Conservation (phyloP, 2,329 filamentous ascomycete genomes). For the Epichloe gansuensis region DNA sequence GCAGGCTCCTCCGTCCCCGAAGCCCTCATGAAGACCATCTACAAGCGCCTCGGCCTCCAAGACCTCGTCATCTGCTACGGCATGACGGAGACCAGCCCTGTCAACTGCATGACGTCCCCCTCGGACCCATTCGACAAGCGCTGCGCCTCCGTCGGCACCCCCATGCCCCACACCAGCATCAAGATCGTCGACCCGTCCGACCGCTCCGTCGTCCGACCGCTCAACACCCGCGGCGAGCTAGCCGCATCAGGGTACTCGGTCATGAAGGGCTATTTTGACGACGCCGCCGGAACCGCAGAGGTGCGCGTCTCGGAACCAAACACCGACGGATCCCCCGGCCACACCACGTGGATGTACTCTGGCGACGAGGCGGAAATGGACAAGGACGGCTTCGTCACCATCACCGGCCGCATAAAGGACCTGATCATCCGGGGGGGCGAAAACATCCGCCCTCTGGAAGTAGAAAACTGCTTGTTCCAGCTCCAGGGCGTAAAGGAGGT, state of each 20-base stretch:
- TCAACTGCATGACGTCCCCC: constrained; percentile 70
- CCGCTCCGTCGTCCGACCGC: constrained; percentile 46
- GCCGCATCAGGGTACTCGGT: constrained; percentile 74
- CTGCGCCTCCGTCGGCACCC: constrained; percentile 62
- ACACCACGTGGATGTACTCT: constrained; percentile 73
- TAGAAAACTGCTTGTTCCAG: constrained; percentile 76
- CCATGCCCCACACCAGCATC: constrained; percentile 65
- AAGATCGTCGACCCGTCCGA: constrained; percentile 66
- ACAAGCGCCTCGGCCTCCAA: constrained; percentile 58
- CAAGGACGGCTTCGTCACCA: constrained; percentile 66
- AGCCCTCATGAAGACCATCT: constrained; percentile 65
- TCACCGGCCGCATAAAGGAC: constrained; percentile 89
- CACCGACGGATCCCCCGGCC: constrained; percentile 7
- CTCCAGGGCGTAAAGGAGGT: constrained; percentile 60
- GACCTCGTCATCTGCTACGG: constrained; percentile 92
- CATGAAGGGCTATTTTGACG: constrained; percentile 86
- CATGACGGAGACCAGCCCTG: constrained; percentile 82
- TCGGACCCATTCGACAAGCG: constrained; percentile 61
- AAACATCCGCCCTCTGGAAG: constrained; percentile 87
- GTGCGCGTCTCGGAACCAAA: constrained; percentile 41
- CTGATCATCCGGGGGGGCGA: constrained; percentile 90
- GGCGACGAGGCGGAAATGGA: constrained; percentile 89
- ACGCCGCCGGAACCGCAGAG: constrained; percentile 53
- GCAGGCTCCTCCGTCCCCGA: constrained; percentile 78
- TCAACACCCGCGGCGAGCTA: constrained; percentile 64